phyloP scores from a whole-genome alignment of 176 grass and related monocot genomes.

The Oryza australiensis region DNA sequence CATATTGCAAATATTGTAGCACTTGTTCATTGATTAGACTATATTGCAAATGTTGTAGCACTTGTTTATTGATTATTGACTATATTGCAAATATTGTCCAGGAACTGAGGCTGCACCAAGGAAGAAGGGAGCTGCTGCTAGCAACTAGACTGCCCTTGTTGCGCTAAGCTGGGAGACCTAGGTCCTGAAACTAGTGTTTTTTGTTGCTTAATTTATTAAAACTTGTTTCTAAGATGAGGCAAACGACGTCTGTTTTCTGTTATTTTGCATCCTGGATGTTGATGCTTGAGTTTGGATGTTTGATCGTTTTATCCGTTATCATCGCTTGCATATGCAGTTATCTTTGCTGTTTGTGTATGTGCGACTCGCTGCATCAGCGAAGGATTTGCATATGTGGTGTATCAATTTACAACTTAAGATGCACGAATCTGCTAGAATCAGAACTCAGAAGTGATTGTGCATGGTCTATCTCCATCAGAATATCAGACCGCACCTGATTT shows the following conservation, averaged over 20 bases:
- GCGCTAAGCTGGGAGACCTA: background rate
- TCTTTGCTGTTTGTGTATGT: background rate
- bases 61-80: background rate
- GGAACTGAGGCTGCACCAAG: slow-evolving; percentile 69
- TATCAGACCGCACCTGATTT: too few species aligned
- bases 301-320: background rate
- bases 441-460: too few species aligned
- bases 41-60: too few species aligned
- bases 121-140: slow-evolving; percentile 60
- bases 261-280: slow-evolving; percentile 34
- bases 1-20: background rate
- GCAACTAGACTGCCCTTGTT: slow-evolving; percentile 4
- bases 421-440: background rate
- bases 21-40: background rate
- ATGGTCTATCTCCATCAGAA: too few species aligned
- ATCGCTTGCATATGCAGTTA: background rate
- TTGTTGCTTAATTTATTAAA: slow-evolving; percentile 34
- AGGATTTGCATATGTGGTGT: background rate
- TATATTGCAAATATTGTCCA: background rate
- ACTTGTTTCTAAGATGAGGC: slow-evolving; percentile 22
- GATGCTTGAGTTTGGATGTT: slow-evolving; percentile 37
- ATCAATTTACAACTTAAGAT: too few species aligned
- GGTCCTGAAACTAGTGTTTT: slow-evolving; percentile 25
- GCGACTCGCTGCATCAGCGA: background rate
- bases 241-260: slow-evolving; percentile 35